Conservation (phyloP, 2,329 filamentous ascomycete genomes). For the Penicillium sp. region DNA sequence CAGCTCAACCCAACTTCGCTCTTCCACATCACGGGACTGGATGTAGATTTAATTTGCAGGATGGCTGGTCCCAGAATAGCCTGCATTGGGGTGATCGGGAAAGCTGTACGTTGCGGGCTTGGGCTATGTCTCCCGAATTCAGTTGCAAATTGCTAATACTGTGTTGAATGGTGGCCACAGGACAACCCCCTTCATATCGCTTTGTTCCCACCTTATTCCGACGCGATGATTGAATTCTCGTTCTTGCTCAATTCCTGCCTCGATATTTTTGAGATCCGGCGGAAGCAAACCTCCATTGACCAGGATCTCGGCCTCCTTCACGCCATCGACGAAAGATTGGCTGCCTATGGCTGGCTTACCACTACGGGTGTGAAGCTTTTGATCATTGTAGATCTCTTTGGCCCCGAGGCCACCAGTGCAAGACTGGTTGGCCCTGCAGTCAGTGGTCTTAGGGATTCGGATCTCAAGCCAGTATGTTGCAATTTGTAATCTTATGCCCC, state of each 20-base stretch:
- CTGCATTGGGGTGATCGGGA: conserved; percentile 90
- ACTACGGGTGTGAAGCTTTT: conserved; percentile 93
- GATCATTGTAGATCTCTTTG: conserved; percentile 87
- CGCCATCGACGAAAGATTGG: conserved; percentile 87
- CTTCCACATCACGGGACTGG: not conserved
- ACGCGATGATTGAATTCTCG: conserved; percentile 74
- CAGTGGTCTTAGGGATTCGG: conserved; percentile 76
- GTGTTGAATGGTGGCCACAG: conserved; percentile 48
- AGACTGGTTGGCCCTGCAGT: conserved; percentile 42
- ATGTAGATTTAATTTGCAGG: conserved; percentile 1
- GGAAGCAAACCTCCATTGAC: conserved; percentile 69
- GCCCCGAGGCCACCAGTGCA: conserved; percentile 50
- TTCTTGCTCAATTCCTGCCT: conserved; percentile 88
- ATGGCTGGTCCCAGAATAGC: conserved; percentile 73
- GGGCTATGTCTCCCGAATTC: not conserved
- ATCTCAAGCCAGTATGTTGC: conserved; percentile 72
- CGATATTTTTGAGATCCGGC: conserved; percentile 87
- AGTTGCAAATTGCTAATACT: not conserved
- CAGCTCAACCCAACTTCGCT: not conserved
- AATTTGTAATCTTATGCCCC: not conserved
- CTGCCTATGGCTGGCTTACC: conserved; percentile 93
- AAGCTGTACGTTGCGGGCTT: conserved; percentile 63
- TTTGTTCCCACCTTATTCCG: conserved; percentile 75
- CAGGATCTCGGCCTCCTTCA: conserved; percentile 91
- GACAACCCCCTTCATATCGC: conserved; percentile 95